phyloP scores from a whole-genome alignment of 2,329 filamentous ascomycete genomes.

The Escovopsis sp. region DNA sequence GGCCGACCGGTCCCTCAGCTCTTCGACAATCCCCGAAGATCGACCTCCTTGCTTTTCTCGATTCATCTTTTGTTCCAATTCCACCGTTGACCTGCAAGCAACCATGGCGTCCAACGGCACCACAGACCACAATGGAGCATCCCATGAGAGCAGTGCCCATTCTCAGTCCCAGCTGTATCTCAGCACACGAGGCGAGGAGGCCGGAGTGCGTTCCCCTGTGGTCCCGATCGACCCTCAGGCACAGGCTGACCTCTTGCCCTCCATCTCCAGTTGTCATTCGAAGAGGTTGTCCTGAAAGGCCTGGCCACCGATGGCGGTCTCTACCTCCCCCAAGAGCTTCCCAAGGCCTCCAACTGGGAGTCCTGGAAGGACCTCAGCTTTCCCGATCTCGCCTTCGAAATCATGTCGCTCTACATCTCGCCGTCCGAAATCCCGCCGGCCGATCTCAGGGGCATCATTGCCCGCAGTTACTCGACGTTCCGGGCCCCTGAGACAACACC shows the following conservation, averaged over 20 bases:
- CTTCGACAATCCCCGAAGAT: too few relatives aligned
- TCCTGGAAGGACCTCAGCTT: slow-evolving; percentile 69
- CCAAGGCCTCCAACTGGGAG: slow-evolving; percentile 18
- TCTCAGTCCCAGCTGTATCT: slow-evolving; percentile 33
- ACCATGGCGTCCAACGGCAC: slow-evolving; percentile 27
- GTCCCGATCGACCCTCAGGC: background rate
- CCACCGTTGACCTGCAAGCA: background rate
- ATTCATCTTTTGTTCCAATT: too few relatives aligned
- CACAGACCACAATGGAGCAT: slow-evolving; percentile 16
- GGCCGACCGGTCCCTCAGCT: too few relatives aligned
- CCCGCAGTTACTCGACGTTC: slow-evolving; percentile 80
- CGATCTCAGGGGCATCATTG: slow-evolving; percentile 72
- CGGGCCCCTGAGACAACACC: slow-evolving; percentile 55
- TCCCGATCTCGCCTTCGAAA: slow-evolving; percentile 65
- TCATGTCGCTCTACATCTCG: slow-evolving; percentile 81
- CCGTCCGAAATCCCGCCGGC: slow-evolving; percentile 61
- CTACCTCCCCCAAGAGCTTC: slow-evolving; percentile 76
- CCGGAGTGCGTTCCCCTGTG: slow-evolving; percentile 23
- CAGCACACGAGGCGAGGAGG: slow-evolving; percentile 35
- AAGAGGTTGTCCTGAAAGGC: slow-evolving; percentile 80
- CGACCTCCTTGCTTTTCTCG: too few relatives aligned
- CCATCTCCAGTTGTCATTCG: slow-evolving; percentile 58
- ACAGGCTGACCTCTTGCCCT: slow-evolving; percentile 1
- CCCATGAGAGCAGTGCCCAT: slow-evolving; percentile 16
- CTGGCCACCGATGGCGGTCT: slow-evolving; percentile 76